These are phyloP conservation scores for Bacidia gigantensis DNA, from an alignment of 495 filamentous ascomycete species.

Conservation along the genomic window DNA sequence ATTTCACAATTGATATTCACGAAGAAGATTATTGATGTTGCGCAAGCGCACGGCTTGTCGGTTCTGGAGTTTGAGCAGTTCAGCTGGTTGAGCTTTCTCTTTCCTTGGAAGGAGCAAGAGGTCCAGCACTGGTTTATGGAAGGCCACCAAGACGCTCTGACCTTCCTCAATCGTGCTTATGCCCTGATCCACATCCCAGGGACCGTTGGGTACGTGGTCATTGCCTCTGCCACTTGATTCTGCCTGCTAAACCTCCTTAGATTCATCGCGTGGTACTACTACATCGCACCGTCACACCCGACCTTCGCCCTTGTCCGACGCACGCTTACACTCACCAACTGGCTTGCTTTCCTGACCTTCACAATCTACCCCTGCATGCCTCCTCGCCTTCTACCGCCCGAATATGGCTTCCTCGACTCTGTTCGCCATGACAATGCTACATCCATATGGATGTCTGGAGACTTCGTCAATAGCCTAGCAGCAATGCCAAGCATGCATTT, in stretches of 20 bases:
- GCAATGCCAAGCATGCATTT: conserved; percentile 49
- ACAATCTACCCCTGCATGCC: conserved; percentile 53
- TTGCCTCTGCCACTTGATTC: background rate
- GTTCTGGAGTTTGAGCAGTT: conserved; percentile 51
- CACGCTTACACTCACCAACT: conserved; percentile 51
- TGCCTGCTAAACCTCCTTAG: conserved; percentile 20
- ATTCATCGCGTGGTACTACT: conserved; percentile 56
- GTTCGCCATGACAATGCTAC: conserved; percentile 48
- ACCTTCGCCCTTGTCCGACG: conserved; percentile 45
- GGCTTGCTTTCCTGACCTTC: conserved; percentile 47
- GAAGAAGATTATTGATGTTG: conserved; percentile 50
- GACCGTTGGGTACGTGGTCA: conserved; percentile 42
- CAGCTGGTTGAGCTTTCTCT: conserved; percentile 37
- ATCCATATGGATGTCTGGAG: conserved; percentile 45
- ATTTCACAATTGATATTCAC: conserved; percentile 43
- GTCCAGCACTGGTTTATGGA: conserved; percentile 49
- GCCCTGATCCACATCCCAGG: conserved; percentile 54
- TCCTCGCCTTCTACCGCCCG: conserved; percentile 43
- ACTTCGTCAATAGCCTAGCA: conserved; percentile 42
- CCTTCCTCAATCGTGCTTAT: conserved; percentile 47
- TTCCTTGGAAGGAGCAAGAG: conserved; percentile 38
- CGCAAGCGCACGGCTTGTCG: conserved; percentile 46
- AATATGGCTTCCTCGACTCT: conserved; percentile 49
- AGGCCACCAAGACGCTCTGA: conserved; percentile 39
- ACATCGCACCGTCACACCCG: conserved; percentile 38